A percentile compares a stretch with the other conserved stretches of the same genome.
Conservation (phyloP, 352 stramenopile species). For the Phytophthora parvispora region DNA sequence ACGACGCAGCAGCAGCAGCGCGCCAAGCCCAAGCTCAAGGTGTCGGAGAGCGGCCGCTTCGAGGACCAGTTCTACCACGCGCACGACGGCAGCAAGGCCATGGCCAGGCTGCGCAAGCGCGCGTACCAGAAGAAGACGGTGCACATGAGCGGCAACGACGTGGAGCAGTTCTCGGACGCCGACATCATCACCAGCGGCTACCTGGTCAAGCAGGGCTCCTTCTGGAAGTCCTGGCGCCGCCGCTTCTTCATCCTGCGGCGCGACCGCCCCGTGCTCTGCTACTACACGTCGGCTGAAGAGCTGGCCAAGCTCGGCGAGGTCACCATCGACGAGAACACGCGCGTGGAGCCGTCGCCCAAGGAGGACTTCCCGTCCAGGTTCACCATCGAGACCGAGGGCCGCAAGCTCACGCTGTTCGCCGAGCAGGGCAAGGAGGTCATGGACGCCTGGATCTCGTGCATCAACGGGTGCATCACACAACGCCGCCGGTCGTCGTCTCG, state of each 20-base stretch:
- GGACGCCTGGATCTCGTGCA: conserved; percentile 73
- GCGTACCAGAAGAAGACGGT: conserved; percentile 77
- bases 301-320: conserved; percentile 89
- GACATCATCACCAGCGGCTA: conserved; percentile 87
- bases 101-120: conserved; percentile 85
- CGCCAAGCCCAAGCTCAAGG: conserved; percentile 74
- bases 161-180: conserved; percentile 89
- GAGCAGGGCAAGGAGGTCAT: conserved; percentile 66
- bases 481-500: conserved; percentile 33
- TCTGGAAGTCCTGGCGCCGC: conserved; percentile 89
- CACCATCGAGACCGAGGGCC: conserved; percentile 69
- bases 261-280: conserved; percentile 79
- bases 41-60: conserved; percentile 86
- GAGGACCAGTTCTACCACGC: conserved; percentile 91
- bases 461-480: conserved; percentile 60
- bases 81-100: conserved; percentile 80
- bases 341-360: conserved; percentile 54
- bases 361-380: conserved; percentile 75
- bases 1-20: too few species aligned
- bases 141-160: conserved; percentile 80
- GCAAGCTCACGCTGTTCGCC: conserved; percentile 79
- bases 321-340: conserved; percentile 71
- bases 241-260: conserved; percentile 88
- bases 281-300: conserved; percentile 84
- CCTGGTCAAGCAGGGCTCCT: conserved; percentile 88